Evolutionary conservation across 352 stramenopile genomes (phyloP), one percentile per base, ranked within the genome.

Genomic region (Pythium volutum): DNA sequence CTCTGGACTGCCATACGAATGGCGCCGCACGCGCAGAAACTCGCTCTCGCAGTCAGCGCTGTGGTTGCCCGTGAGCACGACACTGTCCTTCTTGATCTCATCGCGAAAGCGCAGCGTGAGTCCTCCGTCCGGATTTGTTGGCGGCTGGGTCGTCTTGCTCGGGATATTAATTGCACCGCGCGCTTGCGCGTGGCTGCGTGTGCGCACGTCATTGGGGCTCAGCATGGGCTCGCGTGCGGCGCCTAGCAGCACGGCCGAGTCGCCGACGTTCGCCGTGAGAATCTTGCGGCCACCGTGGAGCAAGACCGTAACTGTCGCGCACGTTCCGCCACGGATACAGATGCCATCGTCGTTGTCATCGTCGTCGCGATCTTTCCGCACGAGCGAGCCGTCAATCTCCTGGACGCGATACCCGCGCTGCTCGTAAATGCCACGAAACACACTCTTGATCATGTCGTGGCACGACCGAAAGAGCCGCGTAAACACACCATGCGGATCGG

Each of bases 261-360:
- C 88, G 20, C 89, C 89, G 7, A 96, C 88, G 59, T 96, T 96
- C 2, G 84, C 79, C 16, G 79, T 73, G 25, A 97, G 71, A 26
- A 94, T 80, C 59, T 84, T 84, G n/a, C 67, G 62, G 9, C 76
- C 78, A 18, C 82, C 77, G 33, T 83, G 76, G 8, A 95, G 63
- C 7, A 97, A 55, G 20, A 95, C 87, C 1, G 93, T 76, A 16
- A 97, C 57, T 1, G 86, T 94, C 23, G 83, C 89, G 0, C 84
- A 96, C 26, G 89, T 96, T 47, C 91, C 91, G 10, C 91, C 91
- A n/a, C 95, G 91, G 31, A 96, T 79, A 53, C 88, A 96, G 6
- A 77, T 68, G n/a, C 73, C 68, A 15, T 75, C 57, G 27, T 77
- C 59, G 9, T 65, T 68, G 26, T 66, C 47, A 16, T 58, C 53